Evolutionary conservation across 805 yeast genomes (phyloP).

Genomic region (Cyberlindnera samutprakarnensis): DNA sequence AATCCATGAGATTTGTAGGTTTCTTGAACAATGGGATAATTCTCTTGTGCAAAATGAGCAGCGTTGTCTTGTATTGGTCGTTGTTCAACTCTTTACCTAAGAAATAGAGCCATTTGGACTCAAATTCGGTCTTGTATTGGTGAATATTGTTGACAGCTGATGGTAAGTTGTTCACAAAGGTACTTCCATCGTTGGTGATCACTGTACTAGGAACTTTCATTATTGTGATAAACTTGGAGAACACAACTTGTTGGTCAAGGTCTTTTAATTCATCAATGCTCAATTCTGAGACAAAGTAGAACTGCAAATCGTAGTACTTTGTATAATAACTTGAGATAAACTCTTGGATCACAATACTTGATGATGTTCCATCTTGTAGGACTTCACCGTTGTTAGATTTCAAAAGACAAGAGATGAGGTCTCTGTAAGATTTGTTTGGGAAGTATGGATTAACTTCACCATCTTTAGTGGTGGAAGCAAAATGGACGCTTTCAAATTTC

Average conservation of each 20-base stretch:
- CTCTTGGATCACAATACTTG: constrained; percentile 43
- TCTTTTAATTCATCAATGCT: constrained; percentile 16
- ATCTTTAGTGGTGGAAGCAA: constrained; percentile 34
- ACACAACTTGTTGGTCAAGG: constrained; percentile 9
- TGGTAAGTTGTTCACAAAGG: constrained; percentile 41
- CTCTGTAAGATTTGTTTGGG: constrained; percentile 46
- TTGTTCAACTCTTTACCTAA: constrained; percentile 39
- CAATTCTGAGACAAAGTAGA: constrained; percentile 54
- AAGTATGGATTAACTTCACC: constrained; percentile 42
- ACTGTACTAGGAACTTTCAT: constrained; percentile 28
- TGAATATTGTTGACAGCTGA: constrained; percentile 30
- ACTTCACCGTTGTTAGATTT: constrained; percentile 31
- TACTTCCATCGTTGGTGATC: constrained; percentile 20
- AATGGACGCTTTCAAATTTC: constrained; percentile 45
- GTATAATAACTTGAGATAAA: constrained; percentile 48
- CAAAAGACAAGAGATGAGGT: constrained; percentile 30
- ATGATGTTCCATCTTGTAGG: constrained; percentile 39
- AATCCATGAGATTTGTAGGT: constrained; percentile 88
- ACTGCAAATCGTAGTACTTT: constrained; percentile 71
- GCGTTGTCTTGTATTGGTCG: constrained; percentile 59
- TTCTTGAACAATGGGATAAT: constrained; percentile 73
- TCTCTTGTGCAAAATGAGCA: constrained; percentile 72
- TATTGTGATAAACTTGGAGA: constrained; percentile 32
- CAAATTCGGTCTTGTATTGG: constrained; percentile 58
- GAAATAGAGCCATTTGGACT: constrained; percentile 55